Conservation (phyloP, 2,329 filamentous ascomycete species). For the Exutisphaerella laricina region DNA sequence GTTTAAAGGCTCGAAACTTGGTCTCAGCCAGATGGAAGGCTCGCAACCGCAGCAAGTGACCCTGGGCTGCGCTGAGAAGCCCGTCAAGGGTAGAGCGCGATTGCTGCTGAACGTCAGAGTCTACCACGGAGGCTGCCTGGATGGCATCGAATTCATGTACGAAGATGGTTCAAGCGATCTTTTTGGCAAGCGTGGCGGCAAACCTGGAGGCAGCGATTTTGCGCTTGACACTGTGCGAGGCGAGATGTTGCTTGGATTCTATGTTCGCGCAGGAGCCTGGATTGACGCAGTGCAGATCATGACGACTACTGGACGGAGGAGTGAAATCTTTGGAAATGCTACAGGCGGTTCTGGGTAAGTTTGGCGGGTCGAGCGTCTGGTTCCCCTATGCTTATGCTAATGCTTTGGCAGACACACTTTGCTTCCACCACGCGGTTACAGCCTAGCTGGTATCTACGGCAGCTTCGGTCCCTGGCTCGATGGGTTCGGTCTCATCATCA, state of each 20-base stretch:
- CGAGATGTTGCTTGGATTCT: slow-evolving; percentile 83
- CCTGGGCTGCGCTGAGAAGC: slow-evolving; percentile 56
- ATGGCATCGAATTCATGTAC: slow-evolving; percentile 89
- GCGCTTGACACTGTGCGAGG: slow-evolving; percentile 76
- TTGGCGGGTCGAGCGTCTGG: background rate
- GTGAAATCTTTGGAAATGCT: slow-evolving; percentile 75
- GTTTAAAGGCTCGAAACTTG: slow-evolving; percentile 70
- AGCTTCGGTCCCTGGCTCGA: slow-evolving; percentile 77
- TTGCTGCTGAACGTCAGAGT: slow-evolving; percentile 69
- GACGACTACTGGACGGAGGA: slow-evolving; percentile 82
- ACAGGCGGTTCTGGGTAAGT: slow-evolving; percentile 77
- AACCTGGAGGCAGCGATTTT: slow-evolving; percentile 66
- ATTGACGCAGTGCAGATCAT: slow-evolving; percentile 86
- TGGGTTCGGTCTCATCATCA: slow-evolving; percentile 76
- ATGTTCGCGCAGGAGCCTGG: slow-evolving; percentile 71
- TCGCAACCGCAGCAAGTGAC: slow-evolving; percentile 67
- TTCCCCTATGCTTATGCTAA: no score
- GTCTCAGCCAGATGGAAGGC: slow-evolving; percentile 64
- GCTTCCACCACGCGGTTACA: slow-evolving; percentile 84
- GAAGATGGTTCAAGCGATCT: slow-evolving; percentile 79
- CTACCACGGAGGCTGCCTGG: slow-evolving; percentile 69
- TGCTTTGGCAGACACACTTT: slow-evolving; percentile 67
- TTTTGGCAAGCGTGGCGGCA: slow-evolving; percentile 75
- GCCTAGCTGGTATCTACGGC: slow-evolving; percentile 79
- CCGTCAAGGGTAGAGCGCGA: slow-evolving; percentile 38